Percentiles rank a stretch among this genome's conserved stretches.
Evolutionary conservation across 257 asterid genomes (phyloP).

Genomic region (Fraxinus quadrangulata): DNA sequence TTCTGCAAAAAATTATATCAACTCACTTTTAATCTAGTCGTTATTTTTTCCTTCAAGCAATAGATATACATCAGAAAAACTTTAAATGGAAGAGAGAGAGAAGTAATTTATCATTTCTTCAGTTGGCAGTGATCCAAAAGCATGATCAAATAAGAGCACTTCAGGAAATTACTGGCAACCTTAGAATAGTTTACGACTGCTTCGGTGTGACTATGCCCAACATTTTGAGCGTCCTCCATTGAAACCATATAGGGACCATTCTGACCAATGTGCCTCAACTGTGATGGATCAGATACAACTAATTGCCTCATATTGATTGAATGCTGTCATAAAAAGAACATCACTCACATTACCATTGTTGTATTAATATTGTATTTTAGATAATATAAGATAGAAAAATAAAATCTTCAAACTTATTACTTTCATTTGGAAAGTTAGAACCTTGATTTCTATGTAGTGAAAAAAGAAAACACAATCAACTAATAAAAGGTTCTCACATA

Average conservation of each 20-base stretch:
- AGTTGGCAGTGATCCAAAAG: not conserved
- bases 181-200: constrained; percentile 5
- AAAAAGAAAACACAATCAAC: not conserved
- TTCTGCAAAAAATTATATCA: constrained; percentile 28
- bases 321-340: not conserved
- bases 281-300: constrained; percentile 5
- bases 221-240: not conserved
- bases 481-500: not conserved
- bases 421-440: not conserved
- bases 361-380: not conserved
- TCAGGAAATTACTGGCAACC: not conserved
- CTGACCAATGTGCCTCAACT: not conserved
- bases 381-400: not conserved
- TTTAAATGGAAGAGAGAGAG: not conserved
- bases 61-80: not conserved
- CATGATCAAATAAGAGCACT: not conserved
- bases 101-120: not conserved
- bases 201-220: not conserved
- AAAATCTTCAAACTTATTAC: constrained; percentile 1
- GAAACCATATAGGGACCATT: not conserved
- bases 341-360: not conserved
- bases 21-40: not conserved
- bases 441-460: not conserved
- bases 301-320: constrained; percentile 4
- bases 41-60: not conserved